These are phyloP conservation scores for Cercospora zeina DNA, from an alignment of 2,329 filamentous ascomycete species.

Conservation along the genomic window DNA sequence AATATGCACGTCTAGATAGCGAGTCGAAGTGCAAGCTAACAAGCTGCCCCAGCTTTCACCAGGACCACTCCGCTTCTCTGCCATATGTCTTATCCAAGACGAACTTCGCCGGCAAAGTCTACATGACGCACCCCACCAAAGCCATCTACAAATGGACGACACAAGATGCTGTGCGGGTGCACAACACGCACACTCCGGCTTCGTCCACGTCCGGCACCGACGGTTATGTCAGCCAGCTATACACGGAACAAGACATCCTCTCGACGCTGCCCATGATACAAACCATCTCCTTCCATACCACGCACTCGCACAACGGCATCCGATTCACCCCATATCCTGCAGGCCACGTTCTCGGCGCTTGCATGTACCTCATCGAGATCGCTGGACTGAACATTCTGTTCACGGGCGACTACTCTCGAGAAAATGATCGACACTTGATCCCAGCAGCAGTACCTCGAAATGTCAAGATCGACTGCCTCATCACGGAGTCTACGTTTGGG, in stretches of 20 bases:
- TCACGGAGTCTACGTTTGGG: conserved; percentile 96
- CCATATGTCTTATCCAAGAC: conserved; percentile 97
- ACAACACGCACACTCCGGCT: conserved; percentile 44
- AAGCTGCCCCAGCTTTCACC: conserved; percentile 72
- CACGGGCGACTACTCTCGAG: conserved; percentile 94
- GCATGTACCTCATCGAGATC: conserved; percentile 98
- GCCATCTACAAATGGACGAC: conserved; percentile 99
- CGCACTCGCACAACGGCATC: conserved; percentile 94
- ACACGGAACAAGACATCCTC: conserved; percentile 92
- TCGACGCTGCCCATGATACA: conserved; percentile 93
- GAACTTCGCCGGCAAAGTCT: conserved; percentile 93
- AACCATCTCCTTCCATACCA: conserved; percentile 97
- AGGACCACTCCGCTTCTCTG: conserved; percentile 97
- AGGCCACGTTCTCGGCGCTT: conserved; percentile 94
- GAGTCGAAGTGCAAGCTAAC: conserved; percentile 4
- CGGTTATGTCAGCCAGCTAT: conserved; percentile 65
- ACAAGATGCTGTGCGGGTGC: conserved; percentile 91
- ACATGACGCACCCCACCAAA: conserved; percentile 99
- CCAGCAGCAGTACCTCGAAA: conserved; percentile 86
- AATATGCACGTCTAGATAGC: neutral
- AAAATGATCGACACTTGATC: conserved; percentile 92
- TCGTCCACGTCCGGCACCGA: conserved; percentile 36
- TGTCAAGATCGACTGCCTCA: conserved; percentile 91
- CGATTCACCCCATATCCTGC: conserved; percentile 96
- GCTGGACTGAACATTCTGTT: conserved; percentile 96